Percentiles rank a stretch among this genome's conserved stretches.
Evolutionary conservation across 371 early-diverging fungal species (phyloP).

Genomic region (Rhizopus delemar): DNA sequence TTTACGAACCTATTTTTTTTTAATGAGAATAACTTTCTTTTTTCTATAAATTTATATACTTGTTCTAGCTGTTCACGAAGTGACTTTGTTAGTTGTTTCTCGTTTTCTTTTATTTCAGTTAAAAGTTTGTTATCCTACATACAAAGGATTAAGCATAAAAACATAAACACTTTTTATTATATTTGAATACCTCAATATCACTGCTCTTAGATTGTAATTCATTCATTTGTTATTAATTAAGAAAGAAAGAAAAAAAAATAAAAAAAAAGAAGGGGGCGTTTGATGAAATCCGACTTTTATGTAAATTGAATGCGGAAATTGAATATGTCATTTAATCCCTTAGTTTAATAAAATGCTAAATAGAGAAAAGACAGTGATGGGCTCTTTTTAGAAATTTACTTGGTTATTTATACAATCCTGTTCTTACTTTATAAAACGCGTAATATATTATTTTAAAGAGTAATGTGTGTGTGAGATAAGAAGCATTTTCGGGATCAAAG

Average conservation of each 20-base stretch:
- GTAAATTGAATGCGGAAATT: neutral
- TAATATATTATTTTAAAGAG: too few species aligned
- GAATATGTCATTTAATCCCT: neutral
- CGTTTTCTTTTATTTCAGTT: constrained; percentile 26
- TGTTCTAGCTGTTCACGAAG: constrained; percentile 49
- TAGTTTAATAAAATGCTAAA: neutral
- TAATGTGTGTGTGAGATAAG: too few species aligned
- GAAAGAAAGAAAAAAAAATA: neutral
- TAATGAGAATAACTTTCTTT: neutral
- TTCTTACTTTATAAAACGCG: too few species aligned
- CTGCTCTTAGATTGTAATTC: neutral
- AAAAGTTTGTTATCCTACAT: neutral
- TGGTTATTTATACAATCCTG: too few species aligned
- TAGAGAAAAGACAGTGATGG: neutral
- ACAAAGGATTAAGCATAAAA: too few species aligned
- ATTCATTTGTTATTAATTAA: neutral
- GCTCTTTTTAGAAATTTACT: too few species aligned
- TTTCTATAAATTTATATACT: constrained; percentile 18
- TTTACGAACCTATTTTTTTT: constrained; percentile 40
- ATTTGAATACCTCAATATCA: neutral
- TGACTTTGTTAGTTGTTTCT: constrained; percentile 38
- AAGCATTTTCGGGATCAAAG: too few species aligned
- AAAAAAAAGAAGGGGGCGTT: neutral
- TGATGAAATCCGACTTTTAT: neutral
- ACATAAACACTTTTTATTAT: neutral